Evolutionary conservation across 2,329 filamentous ascomycete genomes (phyloP).

Genomic region (Coccinonectria pachysandricola): DNA sequence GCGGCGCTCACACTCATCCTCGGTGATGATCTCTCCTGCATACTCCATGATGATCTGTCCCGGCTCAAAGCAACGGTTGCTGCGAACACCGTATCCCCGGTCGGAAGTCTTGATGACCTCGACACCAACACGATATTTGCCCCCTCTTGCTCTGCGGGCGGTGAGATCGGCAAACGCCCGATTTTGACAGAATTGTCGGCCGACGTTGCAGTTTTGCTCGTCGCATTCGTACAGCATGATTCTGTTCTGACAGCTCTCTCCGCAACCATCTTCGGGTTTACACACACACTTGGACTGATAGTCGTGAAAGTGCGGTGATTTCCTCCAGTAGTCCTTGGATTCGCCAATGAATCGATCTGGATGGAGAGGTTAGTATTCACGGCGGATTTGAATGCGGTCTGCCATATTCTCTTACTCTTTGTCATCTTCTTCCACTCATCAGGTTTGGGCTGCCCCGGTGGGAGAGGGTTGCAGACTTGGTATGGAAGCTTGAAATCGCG

Average conservation of each 20-base stretch:
- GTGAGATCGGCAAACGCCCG: slow-evolving; percentile 76
- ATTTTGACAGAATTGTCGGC: slow-evolving; percentile 67
- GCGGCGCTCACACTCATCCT: slow-evolving; percentile 81
- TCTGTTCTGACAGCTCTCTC: slow-evolving; percentile 83
- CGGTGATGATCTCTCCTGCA: slow-evolving; percentile 93
- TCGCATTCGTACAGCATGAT: slow-evolving; percentile 98
- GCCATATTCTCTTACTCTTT: slow-evolving; percentile 69
- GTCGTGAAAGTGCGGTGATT: slow-evolving; percentile 61
- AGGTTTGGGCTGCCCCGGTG: slow-evolving; percentile 78
- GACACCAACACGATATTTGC: slow-evolving; percentile 84
- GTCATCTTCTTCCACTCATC: slow-evolving; percentile 88
- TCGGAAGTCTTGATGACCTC: slow-evolving; percentile 88
- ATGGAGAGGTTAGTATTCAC: slow-evolving; percentile 14
- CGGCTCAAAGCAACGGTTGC: slow-evolving; percentile 75
- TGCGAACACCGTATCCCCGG: slow-evolving; percentile 83
- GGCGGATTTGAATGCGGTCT: no score
- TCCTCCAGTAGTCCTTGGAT: slow-evolving; percentile 70
- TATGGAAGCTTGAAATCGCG: slow-evolving; percentile 83
- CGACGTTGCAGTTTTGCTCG: slow-evolving; percentile 73
- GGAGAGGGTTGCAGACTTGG: slow-evolving; percentile 79
- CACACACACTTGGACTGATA: slow-evolving; percentile 73
- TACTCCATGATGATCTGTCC: slow-evolving; percentile 98
- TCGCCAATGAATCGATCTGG: slow-evolving; percentile 88
- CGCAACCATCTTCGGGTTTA: slow-evolving; percentile 67
- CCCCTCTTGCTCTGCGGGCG: slow-evolving; percentile 63